These are phyloP conservation scores for Tuber indicum DNA, from an alignment of 495 filamentous ascomycete genomes.

Conservation along the genomic window DNA sequence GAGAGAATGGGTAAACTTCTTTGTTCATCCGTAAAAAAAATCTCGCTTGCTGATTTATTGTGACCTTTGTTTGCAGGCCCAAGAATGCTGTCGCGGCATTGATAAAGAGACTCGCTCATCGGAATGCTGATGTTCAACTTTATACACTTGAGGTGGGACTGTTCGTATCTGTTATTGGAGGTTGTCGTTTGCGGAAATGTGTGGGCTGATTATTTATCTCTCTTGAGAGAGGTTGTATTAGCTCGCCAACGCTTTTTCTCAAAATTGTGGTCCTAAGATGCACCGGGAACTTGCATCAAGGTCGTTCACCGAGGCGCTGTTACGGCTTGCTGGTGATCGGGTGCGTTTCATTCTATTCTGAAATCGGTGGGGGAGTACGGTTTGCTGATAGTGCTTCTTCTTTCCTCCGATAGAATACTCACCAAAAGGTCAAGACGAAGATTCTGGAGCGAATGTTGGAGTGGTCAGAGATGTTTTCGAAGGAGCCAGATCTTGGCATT, in stretches of 20 bases:
- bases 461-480: slow-evolving; percentile 91
- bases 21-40: neutral
- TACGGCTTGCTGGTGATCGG: slow-evolving; percentile 82
- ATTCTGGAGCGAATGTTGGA: slow-evolving; percentile 94
- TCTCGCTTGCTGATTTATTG: neutral
- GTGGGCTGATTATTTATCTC: slow-evolving; percentile 18
- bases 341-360: slow-evolving; percentile 43
- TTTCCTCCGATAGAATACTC: slow-evolving; percentile 60
- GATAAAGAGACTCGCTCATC: slow-evolving; percentile 92
- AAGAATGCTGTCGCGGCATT: slow-evolving; percentile 90
- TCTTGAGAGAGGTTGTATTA: slow-evolving; percentile 43
- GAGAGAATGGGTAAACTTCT: slow-evolving; percentile 56
- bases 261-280: slow-evolving; percentile 88
- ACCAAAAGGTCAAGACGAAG: slow-evolving; percentile 93
- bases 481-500: slow-evolving; percentile 85
- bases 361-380: neutral
- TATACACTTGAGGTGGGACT: slow-evolving; percentile 85
- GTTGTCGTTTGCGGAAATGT: neutral
- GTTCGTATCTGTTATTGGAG: slow-evolving; percentile 11
- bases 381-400: neutral
- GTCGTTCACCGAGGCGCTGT: slow-evolving; percentile 89
- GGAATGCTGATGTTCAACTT: slow-evolving; percentile 98
- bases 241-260: slow-evolving; percentile 87
- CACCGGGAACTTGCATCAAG: slow-evolving; percentile 89
- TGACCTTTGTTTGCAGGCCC: slow-evolving; percentile 47